Percentiles rank a stretch among this genome's conserved stretches.
These are phyloP conservation scores for Lichtheimia ornata DNA, from an alignment of 371 early-diverging fungal species.

Conservation along the genomic window DNA sequence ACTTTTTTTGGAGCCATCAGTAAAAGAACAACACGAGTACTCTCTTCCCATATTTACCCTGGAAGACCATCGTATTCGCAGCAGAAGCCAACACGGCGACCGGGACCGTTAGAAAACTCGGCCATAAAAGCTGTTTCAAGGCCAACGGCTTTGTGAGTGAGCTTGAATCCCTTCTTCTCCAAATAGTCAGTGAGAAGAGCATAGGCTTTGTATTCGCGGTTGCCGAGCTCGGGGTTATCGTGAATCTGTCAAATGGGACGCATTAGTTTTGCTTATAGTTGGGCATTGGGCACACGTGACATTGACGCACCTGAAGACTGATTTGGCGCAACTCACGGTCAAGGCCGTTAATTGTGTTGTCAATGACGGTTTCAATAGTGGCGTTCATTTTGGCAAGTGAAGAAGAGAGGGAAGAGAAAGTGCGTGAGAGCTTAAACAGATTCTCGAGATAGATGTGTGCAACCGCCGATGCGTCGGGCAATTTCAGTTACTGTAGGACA, in stretches of 20 bases:
- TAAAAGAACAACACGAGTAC: not conserved
- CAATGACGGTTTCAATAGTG: conserved; percentile 27
- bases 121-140: conserved; percentile 69
- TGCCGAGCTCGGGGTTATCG: conserved; percentile 65
- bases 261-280: not conserved
- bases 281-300: not conserved
- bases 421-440: too few species aligned
- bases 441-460: too few species aligned
- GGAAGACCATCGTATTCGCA: conserved; percentile 44
- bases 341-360: conserved; percentile 42
- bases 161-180: conserved; percentile 53
- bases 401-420: conserved; percentile 2
- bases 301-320: conserved; percentile 41
- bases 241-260: conserved; percentile 47
- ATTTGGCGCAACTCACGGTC: conserved; percentile 47
- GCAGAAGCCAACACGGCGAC: conserved; percentile 54
- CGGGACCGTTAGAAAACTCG: conserved; percentile 48
- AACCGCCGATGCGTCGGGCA: too few species aligned
- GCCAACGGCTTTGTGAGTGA: conserved; percentile 53
- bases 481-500: too few species aligned
- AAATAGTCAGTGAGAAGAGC: conserved; percentile 57
- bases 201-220: conserved; percentile 57
- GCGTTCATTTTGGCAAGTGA: conserved; percentile 5
- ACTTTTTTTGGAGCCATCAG: conserved; percentile 21
- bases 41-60: not conserved